These are phyloP conservation scores for Saccharomycopsis capsularis DNA, from an alignment of 805 yeast genomes.

Conservation along the genomic window DNA sequence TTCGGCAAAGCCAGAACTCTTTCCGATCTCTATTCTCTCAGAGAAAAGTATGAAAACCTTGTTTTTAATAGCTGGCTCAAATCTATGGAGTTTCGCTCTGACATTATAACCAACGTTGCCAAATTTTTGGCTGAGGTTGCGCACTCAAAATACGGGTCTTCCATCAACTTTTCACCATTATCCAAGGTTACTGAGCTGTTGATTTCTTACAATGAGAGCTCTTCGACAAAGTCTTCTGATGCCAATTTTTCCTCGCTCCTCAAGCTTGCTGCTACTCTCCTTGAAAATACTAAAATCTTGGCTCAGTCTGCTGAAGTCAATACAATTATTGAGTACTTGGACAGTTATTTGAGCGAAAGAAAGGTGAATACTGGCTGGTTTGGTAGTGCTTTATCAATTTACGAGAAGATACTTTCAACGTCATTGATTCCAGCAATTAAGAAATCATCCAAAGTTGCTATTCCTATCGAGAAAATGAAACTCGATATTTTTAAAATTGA, in stretches of 20 bases:
- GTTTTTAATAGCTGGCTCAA: slow-evolving; percentile 38
- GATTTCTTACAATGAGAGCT: slow-evolving; percentile 30
- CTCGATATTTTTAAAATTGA: background rate
- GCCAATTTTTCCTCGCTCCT: slow-evolving; percentile 31
- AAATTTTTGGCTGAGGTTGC: slow-evolving; percentile 32
- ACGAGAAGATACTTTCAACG: slow-evolving; percentile 48
- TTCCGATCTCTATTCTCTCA: slow-evolving; percentile 35
- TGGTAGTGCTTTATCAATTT: slow-evolving; percentile 46
- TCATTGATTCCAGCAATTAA: slow-evolving; percentile 44
- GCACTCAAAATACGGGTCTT: background rate
- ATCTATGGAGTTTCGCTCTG: slow-evolving; percentile 39
- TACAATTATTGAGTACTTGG: slow-evolving; percentile 33
- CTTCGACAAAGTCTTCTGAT: slow-evolving; percentile 25
- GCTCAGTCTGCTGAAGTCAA: slow-evolving; percentile 24
- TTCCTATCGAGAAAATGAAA: slow-evolving; percentile 6
- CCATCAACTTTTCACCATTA: too few species aligned
- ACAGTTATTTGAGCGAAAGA: slow-evolving; percentile 32
- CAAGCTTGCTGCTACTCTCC: background rate
- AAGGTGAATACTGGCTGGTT: slow-evolving; percentile 47
- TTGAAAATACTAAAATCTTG: background rate
- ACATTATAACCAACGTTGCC: slow-evolving; percentile 32
- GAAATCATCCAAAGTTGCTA: slow-evolving; percentile 26
- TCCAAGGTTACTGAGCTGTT: slow-evolving; percentile 26
- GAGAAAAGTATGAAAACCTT: slow-evolving; percentile 30
- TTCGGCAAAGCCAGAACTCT: slow-evolving; percentile 32